Conservation (phyloP, 257 asterid species). For the Ilex aquifolium region DNA sequence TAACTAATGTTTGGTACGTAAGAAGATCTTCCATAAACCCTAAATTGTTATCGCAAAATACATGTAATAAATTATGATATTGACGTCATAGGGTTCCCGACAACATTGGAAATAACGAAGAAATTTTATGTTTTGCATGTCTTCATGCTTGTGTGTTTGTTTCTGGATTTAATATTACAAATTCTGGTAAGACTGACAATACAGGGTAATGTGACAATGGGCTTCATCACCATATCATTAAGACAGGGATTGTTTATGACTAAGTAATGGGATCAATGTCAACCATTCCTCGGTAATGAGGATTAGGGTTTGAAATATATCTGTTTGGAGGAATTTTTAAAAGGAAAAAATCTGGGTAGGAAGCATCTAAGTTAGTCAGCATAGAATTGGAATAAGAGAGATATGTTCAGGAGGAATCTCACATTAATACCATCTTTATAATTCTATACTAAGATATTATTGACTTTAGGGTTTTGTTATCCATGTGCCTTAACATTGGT, state of each 20-base stretch:
- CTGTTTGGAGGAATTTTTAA: neutral
- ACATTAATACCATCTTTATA: conserved; percentile 11
- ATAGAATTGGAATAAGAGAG: conserved; percentile 10
- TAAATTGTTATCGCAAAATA: neutral
- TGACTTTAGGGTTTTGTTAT: neutral
- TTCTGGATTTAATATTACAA: neutral
- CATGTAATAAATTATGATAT: conserved; percentile 1
- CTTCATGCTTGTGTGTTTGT: too few relatives aligned
- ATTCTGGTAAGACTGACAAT: conserved; percentile 18
- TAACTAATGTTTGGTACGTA: too few relatives aligned
- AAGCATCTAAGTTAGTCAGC: conserved; percentile 27
- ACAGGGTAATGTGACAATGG: neutral
- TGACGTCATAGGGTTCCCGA: conserved; percentile 21
- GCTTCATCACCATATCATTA: too few relatives aligned
- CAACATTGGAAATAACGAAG: conserved; percentile 14
- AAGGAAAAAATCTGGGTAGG: conserved; percentile 22
- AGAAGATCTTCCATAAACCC: too few relatives aligned
- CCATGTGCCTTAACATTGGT: neutral
- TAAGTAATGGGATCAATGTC: conserved; percentile 25
- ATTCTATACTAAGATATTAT: neutral
- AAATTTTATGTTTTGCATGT: too few relatives aligned
- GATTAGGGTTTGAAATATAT: conserved; percentile 5
- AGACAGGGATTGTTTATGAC: neutral
- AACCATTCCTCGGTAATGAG: conserved; percentile 30
- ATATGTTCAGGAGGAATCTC: conserved; percentile 20